A percentile compares a stretch with the other conserved stretches of the same genome.
These are phyloP conservation scores for Fusarium goolgardi DNA, from an alignment of 2,329 filamentous ascomycete species.

Conservation along the genomic window DNA sequence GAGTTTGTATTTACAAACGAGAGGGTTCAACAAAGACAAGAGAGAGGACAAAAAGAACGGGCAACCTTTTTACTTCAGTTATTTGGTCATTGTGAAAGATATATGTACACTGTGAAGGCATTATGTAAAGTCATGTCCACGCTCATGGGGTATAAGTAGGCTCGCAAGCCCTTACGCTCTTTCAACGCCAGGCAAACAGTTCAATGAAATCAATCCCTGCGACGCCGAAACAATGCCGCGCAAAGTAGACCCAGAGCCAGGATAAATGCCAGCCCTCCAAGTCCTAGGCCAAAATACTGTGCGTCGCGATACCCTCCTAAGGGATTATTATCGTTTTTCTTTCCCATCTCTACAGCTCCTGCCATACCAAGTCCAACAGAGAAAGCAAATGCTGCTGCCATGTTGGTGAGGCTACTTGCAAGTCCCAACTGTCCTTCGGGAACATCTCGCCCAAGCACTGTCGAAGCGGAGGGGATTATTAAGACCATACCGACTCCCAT, in stretches of 20 bases:
- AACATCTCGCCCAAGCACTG: constrained; percentile 36
- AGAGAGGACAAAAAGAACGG: constrained; percentile 41
- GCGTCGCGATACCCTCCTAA: constrained; percentile 41
- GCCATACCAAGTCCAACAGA: constrained; percentile 45
- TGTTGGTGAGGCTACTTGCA: constrained; percentile 35
- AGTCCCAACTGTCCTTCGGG: constrained; percentile 44
- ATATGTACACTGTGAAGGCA: background rate
- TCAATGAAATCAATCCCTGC: constrained; percentile 19
- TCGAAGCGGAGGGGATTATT: constrained; percentile 36
- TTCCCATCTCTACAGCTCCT: constrained; percentile 39
- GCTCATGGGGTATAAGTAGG: constrained; percentile 29
- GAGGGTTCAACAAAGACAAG: constrained; percentile 42
- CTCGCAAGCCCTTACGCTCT: background rate
- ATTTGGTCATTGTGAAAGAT: constrained; percentile 8
- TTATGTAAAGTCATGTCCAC: constrained; percentile 2
- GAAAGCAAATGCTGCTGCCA: constrained; percentile 35
- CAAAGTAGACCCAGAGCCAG: constrained; percentile 37
- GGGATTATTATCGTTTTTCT: constrained; percentile 17
- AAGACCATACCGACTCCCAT: constrained; percentile 45
- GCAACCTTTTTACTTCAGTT: constrained; percentile 34
- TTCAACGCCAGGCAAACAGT: constrained; percentile 11
- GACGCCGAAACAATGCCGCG: constrained; percentile 33
- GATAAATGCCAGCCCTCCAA: constrained; percentile 39
- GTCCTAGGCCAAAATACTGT: constrained; percentile 43
- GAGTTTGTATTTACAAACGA: constrained; percentile 48